These are phyloP conservation scores for Capsicum rhomboideum DNA, from an alignment of 257 asterid genomes.

Conservation along the genomic window DNA sequence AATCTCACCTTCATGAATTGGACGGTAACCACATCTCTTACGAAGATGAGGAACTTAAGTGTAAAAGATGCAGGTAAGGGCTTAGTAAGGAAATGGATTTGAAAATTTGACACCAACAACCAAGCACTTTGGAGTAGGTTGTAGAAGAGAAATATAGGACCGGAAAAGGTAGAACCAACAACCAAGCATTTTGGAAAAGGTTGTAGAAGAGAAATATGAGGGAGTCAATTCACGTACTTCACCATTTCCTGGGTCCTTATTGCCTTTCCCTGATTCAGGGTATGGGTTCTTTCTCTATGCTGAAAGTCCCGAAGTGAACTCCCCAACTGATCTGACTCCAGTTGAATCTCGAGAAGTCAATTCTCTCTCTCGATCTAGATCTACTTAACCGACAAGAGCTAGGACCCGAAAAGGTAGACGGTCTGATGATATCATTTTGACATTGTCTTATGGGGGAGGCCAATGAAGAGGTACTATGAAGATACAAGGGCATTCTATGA, in stretches of 20 bases:
- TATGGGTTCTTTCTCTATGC: too few relatives aligned
- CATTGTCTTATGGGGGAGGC: background rate
- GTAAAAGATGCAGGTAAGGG: background rate
- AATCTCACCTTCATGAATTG: background rate
- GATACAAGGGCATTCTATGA: background rate
- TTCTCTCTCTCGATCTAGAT: too few relatives aligned
- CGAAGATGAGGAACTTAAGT: background rate
- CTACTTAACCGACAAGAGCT: too few relatives aligned
- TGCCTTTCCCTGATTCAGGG: too few relatives aligned
- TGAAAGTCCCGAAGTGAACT: too few relatives aligned
- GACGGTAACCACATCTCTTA: background rate
- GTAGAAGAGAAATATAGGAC: background rate
- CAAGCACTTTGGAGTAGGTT: background rate
- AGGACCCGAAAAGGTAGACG: background rate
- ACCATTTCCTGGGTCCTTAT: too few relatives aligned
- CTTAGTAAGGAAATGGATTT: background rate
- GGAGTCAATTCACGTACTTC: too few relatives aligned
- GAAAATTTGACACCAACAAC: background rate
- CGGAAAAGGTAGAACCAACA: background rate
- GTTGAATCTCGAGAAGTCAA: too few relatives aligned
- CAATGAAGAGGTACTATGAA: background rate
- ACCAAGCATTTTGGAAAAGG: background rate
- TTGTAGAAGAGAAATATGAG: background rate
- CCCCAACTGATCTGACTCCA: too few relatives aligned
- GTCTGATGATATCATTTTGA: background rate